Evolutionary conservation across 2,329 filamentous ascomycete genomes (phyloP).

Genomic region (Ophiostoma perfectum): DNA sequence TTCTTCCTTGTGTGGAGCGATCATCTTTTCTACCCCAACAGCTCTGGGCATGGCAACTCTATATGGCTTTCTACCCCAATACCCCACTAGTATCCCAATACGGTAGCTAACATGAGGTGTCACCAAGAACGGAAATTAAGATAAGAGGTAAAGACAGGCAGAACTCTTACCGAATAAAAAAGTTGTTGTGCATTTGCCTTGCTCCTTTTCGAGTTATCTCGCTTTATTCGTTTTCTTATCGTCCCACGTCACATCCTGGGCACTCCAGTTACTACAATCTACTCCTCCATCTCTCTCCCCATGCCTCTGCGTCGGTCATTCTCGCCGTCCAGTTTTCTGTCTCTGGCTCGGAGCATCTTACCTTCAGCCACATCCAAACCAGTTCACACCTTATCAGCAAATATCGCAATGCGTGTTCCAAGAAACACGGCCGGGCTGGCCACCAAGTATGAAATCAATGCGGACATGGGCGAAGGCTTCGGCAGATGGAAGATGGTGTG

Average conservation of each 20-base stretch:
- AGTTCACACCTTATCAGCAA: not conserved
- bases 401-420: not conserved
- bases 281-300: not conserved
- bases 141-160: not conserved
- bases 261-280: not conserved
- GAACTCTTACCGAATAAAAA: not conserved
- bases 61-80: not conserved
- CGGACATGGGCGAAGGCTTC: slow-evolving; percentile 44
- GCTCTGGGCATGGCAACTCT: not conserved
- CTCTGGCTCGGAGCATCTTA: not conserved
- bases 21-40: not conserved
- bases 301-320: not conserved
- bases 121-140: not conserved
- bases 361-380: not conserved
- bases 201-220: not conserved
- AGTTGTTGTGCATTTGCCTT: not conserved
- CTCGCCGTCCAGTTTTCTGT: not conserved
- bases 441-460: slow-evolving; percentile 34
- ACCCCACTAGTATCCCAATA: not conserved
- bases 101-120: not conserved
- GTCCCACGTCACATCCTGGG: not conserved
- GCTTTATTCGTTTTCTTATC: not conserved
- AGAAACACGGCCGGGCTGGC: slow-evolving; percentile 3
- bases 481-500: slow-evolving; percentile 37
- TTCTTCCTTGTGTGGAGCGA: too few relatives aligned